Conservation (phyloP, 495 filamentous ascomycete species). For the Aspergillus coremiiformis region DNA sequence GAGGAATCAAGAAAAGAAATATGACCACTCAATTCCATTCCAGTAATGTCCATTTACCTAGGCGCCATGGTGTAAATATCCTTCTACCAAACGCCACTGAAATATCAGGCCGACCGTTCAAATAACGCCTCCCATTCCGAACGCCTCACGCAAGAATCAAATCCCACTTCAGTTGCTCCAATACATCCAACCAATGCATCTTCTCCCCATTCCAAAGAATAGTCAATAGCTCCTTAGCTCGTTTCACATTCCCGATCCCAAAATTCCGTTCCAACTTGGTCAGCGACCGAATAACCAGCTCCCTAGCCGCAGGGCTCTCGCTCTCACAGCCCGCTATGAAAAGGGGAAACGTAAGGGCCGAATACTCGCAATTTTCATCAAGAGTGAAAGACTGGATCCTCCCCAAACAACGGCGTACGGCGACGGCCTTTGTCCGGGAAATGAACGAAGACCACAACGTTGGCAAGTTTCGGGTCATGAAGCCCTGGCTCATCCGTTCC, state of each 20-base stretch:
- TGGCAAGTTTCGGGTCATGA: background rate
- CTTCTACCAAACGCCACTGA: too few species aligned
- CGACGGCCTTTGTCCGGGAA: slow-evolving; percentile 24
- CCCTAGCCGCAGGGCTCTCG: slow-evolving; percentile 17
- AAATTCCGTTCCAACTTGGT: slow-evolving; percentile 32
- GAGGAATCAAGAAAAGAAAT: background rate
- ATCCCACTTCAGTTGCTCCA: slow-evolving; percentile 37
- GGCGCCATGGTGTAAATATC: too few species aligned
- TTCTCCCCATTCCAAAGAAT: slow-evolving; percentile 26
- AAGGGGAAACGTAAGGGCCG: slow-evolving; percentile 38
- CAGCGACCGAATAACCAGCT: slow-evolving; percentile 24
- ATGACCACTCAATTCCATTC: too few species aligned
- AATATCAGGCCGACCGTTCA: too few species aligned
- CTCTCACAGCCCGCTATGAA: slow-evolving; percentile 37
- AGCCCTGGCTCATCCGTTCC: slow-evolving; percentile 21
- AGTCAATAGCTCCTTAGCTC: slow-evolving; percentile 33
- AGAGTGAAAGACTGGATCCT: slow-evolving; percentile 25
- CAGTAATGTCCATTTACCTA: too few species aligned
- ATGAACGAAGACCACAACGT: slow-evolving; percentile 12
- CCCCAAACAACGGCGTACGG: slow-evolving; percentile 24
- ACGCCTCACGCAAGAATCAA: slow-evolving; percentile 27
- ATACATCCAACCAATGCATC: slow-evolving; percentile 36
- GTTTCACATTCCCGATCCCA: slow-evolving; percentile 36
- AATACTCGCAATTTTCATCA: slow-evolving; percentile 37
- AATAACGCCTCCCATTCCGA: too few species aligned